Conservation (phyloP, 164 flowering plant genomes). For the Warburgia ugandensis region DNA sequence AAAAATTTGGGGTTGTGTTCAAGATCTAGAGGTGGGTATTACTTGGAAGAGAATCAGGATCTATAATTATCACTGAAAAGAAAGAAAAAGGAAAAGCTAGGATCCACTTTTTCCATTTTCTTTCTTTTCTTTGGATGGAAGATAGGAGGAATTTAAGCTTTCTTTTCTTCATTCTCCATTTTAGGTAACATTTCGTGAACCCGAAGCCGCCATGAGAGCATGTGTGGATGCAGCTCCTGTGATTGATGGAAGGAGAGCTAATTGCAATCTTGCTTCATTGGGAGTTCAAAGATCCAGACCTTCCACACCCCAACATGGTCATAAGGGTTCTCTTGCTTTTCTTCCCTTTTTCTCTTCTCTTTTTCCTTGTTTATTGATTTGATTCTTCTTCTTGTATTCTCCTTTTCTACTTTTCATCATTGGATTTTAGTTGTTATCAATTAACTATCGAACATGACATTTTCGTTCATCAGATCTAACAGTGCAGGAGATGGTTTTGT, state of each 20-base stretch:
- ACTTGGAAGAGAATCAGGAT: constrained; percentile 2
- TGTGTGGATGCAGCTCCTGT: constrained; percentile 89
- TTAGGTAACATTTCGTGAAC: constrained; percentile 83
- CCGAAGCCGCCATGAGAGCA: constrained; percentile 87
- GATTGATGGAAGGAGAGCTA: constrained; percentile 97
- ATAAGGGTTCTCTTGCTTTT: neutral
- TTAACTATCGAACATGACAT: too few species aligned
- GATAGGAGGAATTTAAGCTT: too few species aligned
- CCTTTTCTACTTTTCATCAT: too few species aligned
- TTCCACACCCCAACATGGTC: constrained; percentile 79
- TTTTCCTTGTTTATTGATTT: too few species aligned
- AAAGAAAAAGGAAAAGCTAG: neutral
- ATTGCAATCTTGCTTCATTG: constrained; percentile 89
- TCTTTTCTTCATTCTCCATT: neutral
- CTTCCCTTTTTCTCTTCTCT: neutral
- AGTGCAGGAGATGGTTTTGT: too few species aligned
- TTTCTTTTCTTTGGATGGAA: too few species aligned
- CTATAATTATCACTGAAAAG: neutral
- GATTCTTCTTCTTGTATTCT: too few species aligned
- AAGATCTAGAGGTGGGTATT: constrained; percentile 9
- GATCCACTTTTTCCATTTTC: constrained; percentile 5
- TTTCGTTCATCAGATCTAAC: too few species aligned
- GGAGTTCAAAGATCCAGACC: constrained; percentile 93
- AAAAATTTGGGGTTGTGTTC: neutral
- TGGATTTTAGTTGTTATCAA: too few species aligned